phyloP scores from a whole-genome alignment of 345 rosid species.

The Streptanthus diversifolius region DNA sequence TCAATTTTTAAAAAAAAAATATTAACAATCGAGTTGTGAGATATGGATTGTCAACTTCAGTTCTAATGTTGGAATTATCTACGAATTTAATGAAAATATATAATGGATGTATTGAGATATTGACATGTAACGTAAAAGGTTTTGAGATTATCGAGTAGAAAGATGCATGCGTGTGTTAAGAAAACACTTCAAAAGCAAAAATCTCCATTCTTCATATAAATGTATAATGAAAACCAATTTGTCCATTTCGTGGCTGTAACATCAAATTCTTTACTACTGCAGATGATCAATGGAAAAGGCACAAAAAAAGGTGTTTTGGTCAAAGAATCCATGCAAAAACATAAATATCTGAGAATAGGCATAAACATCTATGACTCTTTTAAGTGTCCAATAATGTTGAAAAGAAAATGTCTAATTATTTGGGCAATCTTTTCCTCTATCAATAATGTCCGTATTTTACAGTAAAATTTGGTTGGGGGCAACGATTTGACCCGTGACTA shows the following conservation, averaged over 20 bases:
- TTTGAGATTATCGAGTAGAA: constrained; percentile 12
- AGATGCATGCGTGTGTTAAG: constrained; percentile 31
- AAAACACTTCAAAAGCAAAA: constrained; percentile 34
- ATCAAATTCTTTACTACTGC: constrained; percentile 19
- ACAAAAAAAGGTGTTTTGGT: constrained; percentile 4
- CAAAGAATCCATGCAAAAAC: constrained; percentile 4
- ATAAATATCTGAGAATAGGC: constrained; percentile 19
- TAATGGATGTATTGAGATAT: constrained; percentile 12
- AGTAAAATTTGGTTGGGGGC: too few relatives aligned
- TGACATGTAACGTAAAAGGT: constrained; percentile 36
- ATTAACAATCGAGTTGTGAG: background rate
- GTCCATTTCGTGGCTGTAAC: constrained; percentile 25
- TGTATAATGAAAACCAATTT: constrained; percentile 21
- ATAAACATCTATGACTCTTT: constrained; percentile 12
- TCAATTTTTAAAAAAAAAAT: too few relatives aligned
- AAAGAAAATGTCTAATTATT: constrained; percentile 11
- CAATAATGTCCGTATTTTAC: too few relatives aligned
- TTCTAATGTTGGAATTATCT: constrained; percentile 6
- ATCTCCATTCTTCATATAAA: background rate
- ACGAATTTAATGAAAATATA: constrained; percentile 17
- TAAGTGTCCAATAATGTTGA: background rate
- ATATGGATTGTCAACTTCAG: constrained; percentile 4
- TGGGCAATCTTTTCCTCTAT: constrained; percentile 10
- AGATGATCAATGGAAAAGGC: background rate
- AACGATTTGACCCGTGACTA: too few relatives aligned